Conservation (phyloP, 768 basidiomycete genomes). For the Russula vinacea region DNA sequence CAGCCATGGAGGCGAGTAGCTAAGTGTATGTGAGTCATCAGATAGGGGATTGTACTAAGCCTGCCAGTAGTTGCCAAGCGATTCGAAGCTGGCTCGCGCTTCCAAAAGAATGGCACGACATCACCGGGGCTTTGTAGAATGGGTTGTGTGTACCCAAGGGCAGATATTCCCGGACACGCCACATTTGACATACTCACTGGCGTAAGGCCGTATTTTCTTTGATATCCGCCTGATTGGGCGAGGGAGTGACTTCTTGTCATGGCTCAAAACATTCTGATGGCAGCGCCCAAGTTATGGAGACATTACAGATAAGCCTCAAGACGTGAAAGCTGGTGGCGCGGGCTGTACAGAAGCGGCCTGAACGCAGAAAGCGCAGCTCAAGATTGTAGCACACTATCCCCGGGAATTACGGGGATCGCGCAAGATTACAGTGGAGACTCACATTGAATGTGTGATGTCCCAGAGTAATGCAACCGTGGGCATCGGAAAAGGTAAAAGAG, state of each 20-base stretch:
- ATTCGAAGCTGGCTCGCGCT: not conserved
- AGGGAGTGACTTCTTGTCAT: not conserved
- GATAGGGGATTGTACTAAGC: not conserved
- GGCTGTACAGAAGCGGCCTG: not conserved
- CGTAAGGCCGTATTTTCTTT: not conserved
- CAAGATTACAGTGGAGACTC: not conserved
- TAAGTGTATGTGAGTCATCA: not conserved
- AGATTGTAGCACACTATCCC: not conserved
- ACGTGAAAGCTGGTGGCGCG: not conserved
- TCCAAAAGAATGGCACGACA: not conserved
- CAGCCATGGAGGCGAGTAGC: not conserved
- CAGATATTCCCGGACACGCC: not conserved
- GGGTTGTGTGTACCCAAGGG: not conserved
- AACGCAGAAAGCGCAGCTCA: not conserved
- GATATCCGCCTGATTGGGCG: not conserved
- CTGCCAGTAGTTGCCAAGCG: no score
- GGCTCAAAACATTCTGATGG: not conserved
- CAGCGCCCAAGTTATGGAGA: not conserved
- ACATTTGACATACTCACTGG: not conserved
- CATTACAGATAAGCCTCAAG: not conserved
- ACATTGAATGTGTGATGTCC: not conserved
- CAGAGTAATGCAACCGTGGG: conserved; percentile 3
- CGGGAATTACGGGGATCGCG: conserved; percentile 3
- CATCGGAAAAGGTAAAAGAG: not conserved
- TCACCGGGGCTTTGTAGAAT: not conserved